Evolutionary conservation across 768 basidiomycete genomes (phyloP).

Genomic region (Boletus sp.): DNA sequence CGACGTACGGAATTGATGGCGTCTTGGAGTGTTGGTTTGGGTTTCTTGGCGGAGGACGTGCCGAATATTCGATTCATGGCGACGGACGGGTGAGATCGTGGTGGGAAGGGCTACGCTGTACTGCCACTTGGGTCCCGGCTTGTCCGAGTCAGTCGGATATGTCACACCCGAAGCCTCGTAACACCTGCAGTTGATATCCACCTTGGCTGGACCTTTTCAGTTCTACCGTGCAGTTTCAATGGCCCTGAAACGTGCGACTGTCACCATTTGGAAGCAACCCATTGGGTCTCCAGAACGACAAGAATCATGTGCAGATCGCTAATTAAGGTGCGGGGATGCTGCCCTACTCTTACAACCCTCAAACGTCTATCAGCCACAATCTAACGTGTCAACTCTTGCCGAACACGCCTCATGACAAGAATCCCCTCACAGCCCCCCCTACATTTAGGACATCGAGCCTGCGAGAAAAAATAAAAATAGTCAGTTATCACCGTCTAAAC

Average conservation of each 20-base stretch:
- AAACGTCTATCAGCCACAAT: not conserved
- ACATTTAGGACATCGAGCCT: slow-evolving; percentile 88
- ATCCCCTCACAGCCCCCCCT: slow-evolving; percentile 88
- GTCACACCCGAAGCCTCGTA: not conserved
- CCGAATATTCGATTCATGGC: slow-evolving; percentile 88
- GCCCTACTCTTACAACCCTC: not conserved
- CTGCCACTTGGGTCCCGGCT: not conserved
- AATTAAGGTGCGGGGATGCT: too few species aligned
- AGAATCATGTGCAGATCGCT: too few species aligned
- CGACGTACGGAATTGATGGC: slow-evolving; percentile 82
- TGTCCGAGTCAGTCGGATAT: not conserved
- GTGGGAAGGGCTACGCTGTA: not conserved
- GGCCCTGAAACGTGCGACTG: too few species aligned
- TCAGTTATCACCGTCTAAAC: slow-evolving; percentile 5
- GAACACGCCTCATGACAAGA: slow-evolving; percentile 52
- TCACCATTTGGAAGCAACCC: too few species aligned
- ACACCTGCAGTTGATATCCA: not conserved
- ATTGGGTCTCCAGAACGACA: too few species aligned
- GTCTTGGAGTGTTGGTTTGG: slow-evolving; percentile 84
- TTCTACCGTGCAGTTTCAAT: not conserved
- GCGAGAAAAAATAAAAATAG: slow-evolving; percentile 6
- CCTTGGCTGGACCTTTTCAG: not conserved
- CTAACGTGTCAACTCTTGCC: not conserved
- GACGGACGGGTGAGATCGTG: not conserved
- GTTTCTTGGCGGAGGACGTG: slow-evolving; percentile 69